Percentiles rank a stretch among this genome's conserved stretches.
Conservation (phyloP, 2,329 filamentous ascomycete genomes). For the Pezizomycotina sp. region DNA sequence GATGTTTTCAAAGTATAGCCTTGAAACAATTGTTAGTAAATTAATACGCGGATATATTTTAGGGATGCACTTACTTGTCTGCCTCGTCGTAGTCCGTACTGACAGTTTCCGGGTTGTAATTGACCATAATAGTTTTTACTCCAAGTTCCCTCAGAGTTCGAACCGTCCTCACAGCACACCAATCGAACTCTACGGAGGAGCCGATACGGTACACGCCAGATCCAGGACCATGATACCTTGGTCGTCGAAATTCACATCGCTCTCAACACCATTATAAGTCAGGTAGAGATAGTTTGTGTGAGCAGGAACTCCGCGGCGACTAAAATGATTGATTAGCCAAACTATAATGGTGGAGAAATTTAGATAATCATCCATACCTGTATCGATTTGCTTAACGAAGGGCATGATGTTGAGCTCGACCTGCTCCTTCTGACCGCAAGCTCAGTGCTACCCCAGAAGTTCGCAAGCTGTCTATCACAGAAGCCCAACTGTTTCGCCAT, state of each 20-base stretch:
- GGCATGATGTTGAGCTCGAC: slow-evolving; percentile 69
- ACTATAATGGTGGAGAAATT: background rate
- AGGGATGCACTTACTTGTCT: slow-evolving; percentile 38
- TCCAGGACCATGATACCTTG: slow-evolving; percentile 91
- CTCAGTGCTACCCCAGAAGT: slow-evolving; percentile 90
- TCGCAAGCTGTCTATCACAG: slow-evolving; percentile 80
- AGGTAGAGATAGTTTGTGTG: slow-evolving; percentile 92
- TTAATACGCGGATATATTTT: background rate
- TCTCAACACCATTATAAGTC: slow-evolving; percentile 81
- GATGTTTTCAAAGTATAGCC: slow-evolving; percentile 89
- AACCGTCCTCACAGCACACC: slow-evolving; percentile 91
- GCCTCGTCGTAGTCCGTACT: slow-evolving; percentile 87
- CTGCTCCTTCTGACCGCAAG: slow-evolving; percentile 70
- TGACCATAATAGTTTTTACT: slow-evolving; percentile 92
- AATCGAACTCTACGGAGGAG: slow-evolving; percentile 96
- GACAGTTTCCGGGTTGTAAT: slow-evolving; percentile 82
- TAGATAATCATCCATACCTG: slow-evolving; percentile 28
- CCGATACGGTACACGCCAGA: slow-evolving; percentile 95
- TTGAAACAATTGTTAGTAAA: slow-evolving; percentile 1
- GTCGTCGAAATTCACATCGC: slow-evolving; percentile 71
- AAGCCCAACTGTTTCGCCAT: slow-evolving; percentile 89
- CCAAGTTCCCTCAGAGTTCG: slow-evolving; percentile 70
- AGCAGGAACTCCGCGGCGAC: slow-evolving; percentile 89
- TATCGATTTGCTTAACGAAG: slow-evolving; percentile 95
- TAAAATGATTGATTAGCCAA: slow-evolving; percentile 6